Base-by-base conservation (phyloP, 1,139 yeast species). In the Pichia sp. region DNA sequence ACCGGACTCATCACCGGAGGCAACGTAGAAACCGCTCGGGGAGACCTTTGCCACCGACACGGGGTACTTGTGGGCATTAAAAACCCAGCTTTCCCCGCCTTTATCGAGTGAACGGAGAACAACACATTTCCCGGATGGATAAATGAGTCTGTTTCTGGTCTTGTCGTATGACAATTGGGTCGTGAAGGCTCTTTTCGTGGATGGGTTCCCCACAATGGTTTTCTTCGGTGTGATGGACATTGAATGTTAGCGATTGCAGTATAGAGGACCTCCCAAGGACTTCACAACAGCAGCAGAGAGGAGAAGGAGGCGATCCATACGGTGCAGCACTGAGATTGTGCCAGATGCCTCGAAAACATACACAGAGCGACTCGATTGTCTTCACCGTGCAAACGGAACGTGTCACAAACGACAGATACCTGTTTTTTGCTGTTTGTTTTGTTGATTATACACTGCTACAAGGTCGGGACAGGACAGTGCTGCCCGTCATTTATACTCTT, bases 1-100 rank as follows among this genome's bases (percentile, higher is more conserved):
- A 31, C 99, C 99, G 10, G 84, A 73, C 62, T 84, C 90, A 67
- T 93, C 99, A 47, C 97, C 99, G 2, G 96, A 87, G 2, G 97
- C 97, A 36, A 93, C 74, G 69, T 89, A 92, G 70, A 78, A 86
- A 1, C 99, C 98, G 14, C 92, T 84, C 2, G 98, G 96, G 0
- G 96, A 77, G 68, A 93, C 90, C 46, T 82, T 79, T 10, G 95
- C 97, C 6, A 86, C 96, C 0, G 95, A 86, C 31, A 95, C 87
- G 41, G 79, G 72, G 43, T 76, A 75, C 46, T 79, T 78, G 71
- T 93, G 99, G 52, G 81, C 85, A 12, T 81, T 79, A 71, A 58
- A 59, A 10, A 58, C 54, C 59, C 58, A 57, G 16, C 76, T 65
- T 46, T 71, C 65, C 2, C 79, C 71, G 2, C 85, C 80, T 53